Evolutionary conservation across 306 rosid species (phyloP), one percentile per base, ranked within the genome.

Genomic region (Cicer arietinum): DNA sequence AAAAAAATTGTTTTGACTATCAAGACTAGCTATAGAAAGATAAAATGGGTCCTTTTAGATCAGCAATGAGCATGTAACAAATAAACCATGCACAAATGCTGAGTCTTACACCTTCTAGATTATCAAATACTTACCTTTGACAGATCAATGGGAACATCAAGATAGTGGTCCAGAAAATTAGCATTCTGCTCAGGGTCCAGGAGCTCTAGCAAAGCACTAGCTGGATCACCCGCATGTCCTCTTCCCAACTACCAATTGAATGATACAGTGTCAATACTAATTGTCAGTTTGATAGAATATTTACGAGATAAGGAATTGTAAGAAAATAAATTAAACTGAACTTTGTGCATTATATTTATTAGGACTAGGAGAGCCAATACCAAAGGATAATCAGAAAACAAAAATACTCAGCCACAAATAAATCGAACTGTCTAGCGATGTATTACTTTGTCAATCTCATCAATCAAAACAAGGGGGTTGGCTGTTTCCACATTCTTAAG

Each of bases 151-250:
- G 99, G 90, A 67, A 95, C 99, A 83, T 95, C 99, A 85, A 95
- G 98, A 87, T 92, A 95, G 86, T 95, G 99, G 79, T 95, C 99
- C 64, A 95, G 86, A 77, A 95, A 95, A 82, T 95, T 95, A 73
- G 99, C 98, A 90, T 95, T 95, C 86, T 95, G 99, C 91, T 95
- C 99, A 0, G 99, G 99, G 87, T 95, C 99, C 80, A 95, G 90
- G 86, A 95, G 99, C 92, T 95, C 99, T 86, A 95, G 71, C 92
- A 95, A 87, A 69, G 99, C 99, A 83, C 99, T 95, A 22, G 98
- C 99, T 6, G 99, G 99, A 86, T 95, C 99, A 79, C 99, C 99
- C 56, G 93, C 92, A 84, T 95, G 99, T 70, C 99, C 99, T 67
- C 91, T 90, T 62, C 99, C 99, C 88, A 95, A 86, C 99, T 95